phyloP scores from a whole-genome alignment of 345 rosid genomes.

The Melaleuca alternifolia region DNA sequence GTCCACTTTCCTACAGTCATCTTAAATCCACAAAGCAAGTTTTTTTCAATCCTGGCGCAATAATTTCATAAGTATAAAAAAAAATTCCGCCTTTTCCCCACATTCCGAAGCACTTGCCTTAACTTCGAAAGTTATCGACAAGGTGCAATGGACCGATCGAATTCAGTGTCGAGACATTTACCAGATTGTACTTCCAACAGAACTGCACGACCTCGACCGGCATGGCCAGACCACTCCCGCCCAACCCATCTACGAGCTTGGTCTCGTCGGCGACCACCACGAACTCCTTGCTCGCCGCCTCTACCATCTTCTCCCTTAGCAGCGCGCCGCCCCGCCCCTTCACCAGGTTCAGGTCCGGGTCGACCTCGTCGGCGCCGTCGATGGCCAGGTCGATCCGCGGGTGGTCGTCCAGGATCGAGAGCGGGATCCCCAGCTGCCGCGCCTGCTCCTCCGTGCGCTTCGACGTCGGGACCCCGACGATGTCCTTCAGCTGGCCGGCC shows the following conservation, averaged over 20 bases:
- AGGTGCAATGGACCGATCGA: background rate
- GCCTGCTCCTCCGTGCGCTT: slow-evolving; percentile 95
- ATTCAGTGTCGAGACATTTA: background rate
- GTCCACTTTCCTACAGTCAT: background rate
- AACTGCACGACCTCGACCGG: slow-evolving; percentile 95
- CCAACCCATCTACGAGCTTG: slow-evolving; percentile 74
- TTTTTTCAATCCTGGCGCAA: background rate
- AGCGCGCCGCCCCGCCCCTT: slow-evolving; percentile 97
- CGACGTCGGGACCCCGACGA: slow-evolving; percentile 86
- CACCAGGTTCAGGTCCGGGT: slow-evolving; percentile 74
- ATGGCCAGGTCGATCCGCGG: slow-evolving; percentile 78
- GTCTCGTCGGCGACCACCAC: slow-evolving; percentile 92
- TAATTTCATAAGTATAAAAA: background rate
- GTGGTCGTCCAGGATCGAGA: slow-evolving; percentile 58
- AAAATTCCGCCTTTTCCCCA: background rate
- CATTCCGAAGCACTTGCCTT: background rate
- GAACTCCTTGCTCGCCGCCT: slow-evolving; percentile 68
- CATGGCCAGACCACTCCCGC: slow-evolving; percentile 92
- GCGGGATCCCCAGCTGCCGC: slow-evolving; percentile 59
- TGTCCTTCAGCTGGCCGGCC: slow-evolving; percentile 54
- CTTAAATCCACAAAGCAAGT: background rate
- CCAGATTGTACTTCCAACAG: slow-evolving; percentile 82
- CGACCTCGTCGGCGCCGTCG: slow-evolving; percentile 98
- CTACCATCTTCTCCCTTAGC: slow-evolving; percentile 90
- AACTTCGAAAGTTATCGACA: background rate